Evolutionary conservation across 2,329 filamentous ascomycete species (phyloP), one percentile per base, ranked within the genome.

Genomic region (Chrysosporium queenslandicum): DNA sequence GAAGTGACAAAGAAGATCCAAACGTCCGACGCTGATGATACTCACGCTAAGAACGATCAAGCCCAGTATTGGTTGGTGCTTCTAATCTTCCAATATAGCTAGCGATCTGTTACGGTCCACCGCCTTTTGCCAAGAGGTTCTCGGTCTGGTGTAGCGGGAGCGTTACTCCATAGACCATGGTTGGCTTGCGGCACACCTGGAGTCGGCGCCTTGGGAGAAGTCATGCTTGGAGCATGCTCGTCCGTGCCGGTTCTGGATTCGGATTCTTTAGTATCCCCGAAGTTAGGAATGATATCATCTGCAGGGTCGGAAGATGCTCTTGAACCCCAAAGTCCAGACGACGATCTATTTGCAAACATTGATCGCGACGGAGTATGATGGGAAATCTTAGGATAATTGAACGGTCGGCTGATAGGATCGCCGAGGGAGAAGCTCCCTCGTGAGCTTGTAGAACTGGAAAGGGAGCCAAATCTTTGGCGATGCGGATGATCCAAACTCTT

Each of bases 241-340:
- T 12, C n/a, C 14, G 12, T 21, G n/a, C 11, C 6, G 3, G 23
- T 3, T n/a, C n/a, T n/a, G n/a, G 49, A 29, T 8, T 36, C 20
- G 2, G 40, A 2, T 25, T 43, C 39, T 49, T 40, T 49, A 18
- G 11, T 49, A 40, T 62, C 62, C 6, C 61, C 63, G 55, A 70
- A 70, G 52, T 68, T 68, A 14, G 68, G 68, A 11, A 70, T 59
- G 16, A 67, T 61, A 36, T 68, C 63, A 1, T 70, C 68, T 4
- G 57, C 60, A 2, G 56, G 36, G 23, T 63, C 60, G 3, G 56
- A 55, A 4, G 58, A 51, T 1, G 62, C 61, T 8, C 53, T 53
- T 2, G 68, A 65, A 7, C 64, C 63, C 69, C 69, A 71, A 6
- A 71, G 61, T 1, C 69, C 69, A 3, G 62, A 58, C 2, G 56